A percentile compares a stretch with the other conserved stretches of the same genome.
These are phyloP conservation scores for Torulaspora microellipsoides DNA, from an alignment of 805 yeast genomes.

Conservation along the genomic window DNA sequence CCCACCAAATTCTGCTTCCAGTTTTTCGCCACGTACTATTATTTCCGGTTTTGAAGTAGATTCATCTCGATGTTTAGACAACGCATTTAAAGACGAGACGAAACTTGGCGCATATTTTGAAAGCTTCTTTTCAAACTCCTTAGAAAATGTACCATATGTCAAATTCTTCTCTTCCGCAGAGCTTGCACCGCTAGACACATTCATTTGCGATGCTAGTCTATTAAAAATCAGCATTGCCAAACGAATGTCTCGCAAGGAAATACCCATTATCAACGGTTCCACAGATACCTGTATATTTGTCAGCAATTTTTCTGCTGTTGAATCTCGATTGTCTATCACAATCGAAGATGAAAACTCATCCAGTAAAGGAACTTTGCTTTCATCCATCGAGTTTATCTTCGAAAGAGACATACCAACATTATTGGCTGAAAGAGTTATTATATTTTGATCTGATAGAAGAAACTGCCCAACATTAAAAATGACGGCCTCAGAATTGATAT, in stretches of 20 bases:
- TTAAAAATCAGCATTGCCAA: slow-evolving; percentile 72
- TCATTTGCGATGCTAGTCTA: slow-evolving; percentile 56
- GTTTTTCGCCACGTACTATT: slow-evolving; percentile 61
- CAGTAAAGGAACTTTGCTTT: slow-evolving; percentile 61
- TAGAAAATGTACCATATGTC: slow-evolving; percentile 45
- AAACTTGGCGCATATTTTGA: slow-evolving; percentile 68
- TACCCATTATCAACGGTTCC: slow-evolving; percentile 75
- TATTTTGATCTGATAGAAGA: slow-evolving; percentile 61
- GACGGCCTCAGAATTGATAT: slow-evolving; percentile 71
- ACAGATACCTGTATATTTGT: slow-evolving; percentile 65
- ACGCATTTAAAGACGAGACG: slow-evolving; percentile 34
- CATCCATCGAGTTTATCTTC: slow-evolving; percentile 63
- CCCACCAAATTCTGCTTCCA: slow-evolving; percentile 66
- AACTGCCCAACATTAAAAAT: slow-evolving; percentile 85
- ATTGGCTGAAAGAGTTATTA: slow-evolving; percentile 60
- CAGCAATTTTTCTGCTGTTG: slow-evolving; percentile 52
- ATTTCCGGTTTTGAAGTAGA: slow-evolving; percentile 34
- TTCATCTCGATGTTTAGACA: slow-evolving; percentile 35
- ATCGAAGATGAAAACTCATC: slow-evolving; percentile 85
- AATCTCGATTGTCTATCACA: slow-evolving; percentile 65
- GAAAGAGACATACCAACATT: slow-evolving; percentile 85
- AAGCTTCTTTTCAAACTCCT: slow-evolving; percentile 56
- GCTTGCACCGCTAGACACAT: slow-evolving; percentile 16
- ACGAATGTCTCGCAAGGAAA: slow-evolving; percentile 81
- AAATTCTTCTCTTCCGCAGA: slow-evolving; percentile 13